A percentile compares a stretch with the other conserved stretches of the same genome.
These are phyloP conservation scores for Eutrema salsugineum DNA, from an alignment of 441 rosid genomes.

Conservation along the genomic window DNA sequence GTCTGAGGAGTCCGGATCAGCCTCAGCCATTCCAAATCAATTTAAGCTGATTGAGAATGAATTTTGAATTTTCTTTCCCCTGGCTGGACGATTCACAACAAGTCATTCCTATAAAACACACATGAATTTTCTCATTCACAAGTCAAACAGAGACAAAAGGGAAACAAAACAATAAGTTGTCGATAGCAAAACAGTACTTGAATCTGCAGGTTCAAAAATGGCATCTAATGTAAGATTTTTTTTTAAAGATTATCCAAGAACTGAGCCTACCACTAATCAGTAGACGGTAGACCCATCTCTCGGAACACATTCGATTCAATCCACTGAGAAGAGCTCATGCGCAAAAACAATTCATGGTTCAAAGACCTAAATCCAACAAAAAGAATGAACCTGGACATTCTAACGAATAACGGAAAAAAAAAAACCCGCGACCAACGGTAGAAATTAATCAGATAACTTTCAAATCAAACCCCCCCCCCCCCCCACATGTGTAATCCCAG, in stretches of 20 bases:
- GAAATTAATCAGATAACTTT: neutral
- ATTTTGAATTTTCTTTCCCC: neutral
- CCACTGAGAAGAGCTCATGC: neutral
- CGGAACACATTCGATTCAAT: neutral
- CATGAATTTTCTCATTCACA: neutral
- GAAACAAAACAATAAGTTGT: too few species aligned
- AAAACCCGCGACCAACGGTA: neutral
- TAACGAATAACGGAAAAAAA: too few species aligned
- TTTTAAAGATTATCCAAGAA: too few species aligned
- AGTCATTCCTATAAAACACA: conserved; percentile 5
- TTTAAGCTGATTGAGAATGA: neutral
- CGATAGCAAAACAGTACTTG: too few species aligned
- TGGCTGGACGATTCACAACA: neutral
- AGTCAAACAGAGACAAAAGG: too few species aligned
- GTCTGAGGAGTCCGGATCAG: conserved; percentile 15
- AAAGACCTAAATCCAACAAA: neutral
- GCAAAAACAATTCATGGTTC: neutral
- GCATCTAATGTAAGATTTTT: too few species aligned
- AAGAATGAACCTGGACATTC: too few species aligned
- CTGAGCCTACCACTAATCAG: neutral
- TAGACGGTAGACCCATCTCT: too few species aligned
- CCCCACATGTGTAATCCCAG: too few species aligned
- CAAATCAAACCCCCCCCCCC: neutral
- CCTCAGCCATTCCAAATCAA: conserved; percentile 12
- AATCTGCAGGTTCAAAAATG: too few species aligned